Base-by-base conservation (phyloP, 2,329 filamentous ascomycete species). In the Pyrenophora seminiperda region DNA sequence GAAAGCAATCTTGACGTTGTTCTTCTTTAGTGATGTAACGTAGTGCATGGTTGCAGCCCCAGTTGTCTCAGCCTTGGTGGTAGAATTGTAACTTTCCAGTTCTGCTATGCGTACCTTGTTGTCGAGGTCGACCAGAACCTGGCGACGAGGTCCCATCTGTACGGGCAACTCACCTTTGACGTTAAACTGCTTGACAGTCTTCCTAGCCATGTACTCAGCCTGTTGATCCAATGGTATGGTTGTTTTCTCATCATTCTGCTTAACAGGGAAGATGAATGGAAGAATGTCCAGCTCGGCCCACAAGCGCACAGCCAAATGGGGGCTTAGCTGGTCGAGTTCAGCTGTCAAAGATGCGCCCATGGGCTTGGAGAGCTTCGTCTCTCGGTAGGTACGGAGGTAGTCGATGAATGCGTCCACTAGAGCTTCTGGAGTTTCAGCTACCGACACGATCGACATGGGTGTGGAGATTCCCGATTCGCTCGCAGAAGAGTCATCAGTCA, bases 241-340 rank as follows among this genome's bases (percentile, higher is more conserved):
- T 37, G 80, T 76, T 78, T 81, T 83, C 54, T 50, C 34, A 15
- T 38, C 27, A 20, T 51, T 51, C 3, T 7, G 44, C n/a, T 47
- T 58, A 9, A 60, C 62, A 29, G 60, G 56, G 14, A 91, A 78
- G 3, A 88, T 81, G 32, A 93, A 78, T 1, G 88, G 87, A 2
- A 93, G 82, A 48, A 92, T 84, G 66, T 94, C 90, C 29, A 92
- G 76, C 54, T 91, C 86, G 2, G 83, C 74, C 90, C 90, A 94
- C 3, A 94, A 78, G 27, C 83, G 83, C 0, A 88, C 84, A 59
- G 86, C 87, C 1, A 92, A 78, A 4, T 75, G 75, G 1, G 88
- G 88, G 62, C 83, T 87, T 62, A 83, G 76, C 7, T 81, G 73
- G 36, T 82, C 78, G 44, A 90, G 73, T 3, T 79, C 78, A 7